Base-by-base conservation (phyloP, 495 filamentous ascomycete genomes). In the Talaromyces ruber region DNA sequence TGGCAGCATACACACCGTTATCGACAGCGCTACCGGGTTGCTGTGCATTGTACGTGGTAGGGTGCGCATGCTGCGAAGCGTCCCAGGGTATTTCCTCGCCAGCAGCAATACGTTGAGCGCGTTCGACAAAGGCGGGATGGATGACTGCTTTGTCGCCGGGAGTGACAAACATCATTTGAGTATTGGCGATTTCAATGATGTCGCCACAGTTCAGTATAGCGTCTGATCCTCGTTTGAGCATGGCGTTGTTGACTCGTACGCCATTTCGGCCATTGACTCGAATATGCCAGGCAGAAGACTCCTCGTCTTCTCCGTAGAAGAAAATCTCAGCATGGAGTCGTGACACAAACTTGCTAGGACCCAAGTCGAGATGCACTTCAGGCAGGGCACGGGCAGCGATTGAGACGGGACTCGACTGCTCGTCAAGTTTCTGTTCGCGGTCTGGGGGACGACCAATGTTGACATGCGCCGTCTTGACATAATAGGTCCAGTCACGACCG, bases 111-210 rank as follows among this genome's bases (percentile, higher is more conserved):
- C 76, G 78, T 64, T 79, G 72, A 18, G 76, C 62, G 69, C 82
- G 57, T 65, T 85, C 70, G 70, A 85, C 63, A 72, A 86, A 73
- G 73, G 75, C 72, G 57, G 81, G 72, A 61, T 84, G 65, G 60
- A 94, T 85, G n/a, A 81, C 70, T 70, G 80, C 73, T 65, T 82
- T 71, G 72, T 83, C 75, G 64, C 82, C 72, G n/a, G 94, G 91
- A 25, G 93, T 82, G 18, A 97, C 88, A 75, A 98, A 98, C 84
- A 98, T 92, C 94, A 98, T 98, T 76, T 98, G 92, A 6, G 91
- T 86, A 52, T 91, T 91, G 62, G 86, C 88, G 71, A 97, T 88
- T 67, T 95, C 90, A 60, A 98, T 87, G 56, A 98, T 88, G 69
- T 91, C 85, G 32, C 94, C 94, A 70, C 90, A 93, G 21, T 83